Conservation (phyloP, 2,329 filamentous ascomycete species). For the Trichoderma semiorbis region DNA sequence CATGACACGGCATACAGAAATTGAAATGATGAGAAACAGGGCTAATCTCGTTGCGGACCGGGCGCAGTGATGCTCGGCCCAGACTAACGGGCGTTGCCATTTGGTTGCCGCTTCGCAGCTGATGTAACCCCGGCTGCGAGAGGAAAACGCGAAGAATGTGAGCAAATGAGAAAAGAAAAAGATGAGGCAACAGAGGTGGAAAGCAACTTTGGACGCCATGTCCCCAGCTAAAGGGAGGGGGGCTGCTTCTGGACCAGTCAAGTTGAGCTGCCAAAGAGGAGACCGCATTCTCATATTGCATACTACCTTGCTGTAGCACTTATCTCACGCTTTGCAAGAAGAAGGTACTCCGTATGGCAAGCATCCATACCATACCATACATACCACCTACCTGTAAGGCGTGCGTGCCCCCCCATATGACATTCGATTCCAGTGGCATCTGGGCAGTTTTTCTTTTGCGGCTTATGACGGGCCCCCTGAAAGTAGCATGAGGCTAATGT, state of each 20-base stretch:
- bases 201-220: background rate
- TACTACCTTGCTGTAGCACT: background rate
- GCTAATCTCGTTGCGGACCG: slow-evolving; percentile 20
- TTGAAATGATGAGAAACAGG: slow-evolving; percentile 20
- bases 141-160: background rate
- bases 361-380: background rate
- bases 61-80: slow-evolving; percentile 9
- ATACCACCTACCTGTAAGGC: background rate
- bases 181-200: background rate
- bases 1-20: slow-evolving; percentile 3
- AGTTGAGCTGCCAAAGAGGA: background rate
- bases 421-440: background rate
- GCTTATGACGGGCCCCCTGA: background rate
- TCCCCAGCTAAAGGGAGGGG: background rate
- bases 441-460: background rate
- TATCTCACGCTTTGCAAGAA: background rate
- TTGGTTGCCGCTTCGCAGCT: slow-evolving; percentile 7
- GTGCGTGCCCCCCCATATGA: background rate
- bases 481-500: background rate
- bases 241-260: background rate
- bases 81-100: slow-evolving; percentile 13
- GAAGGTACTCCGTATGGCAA: background rate
- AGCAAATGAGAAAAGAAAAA: background rate
- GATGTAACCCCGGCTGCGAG: slow-evolving; percentile 4
- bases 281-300: slow-evolving; percentile 8